Conservation (phyloP, 371 early-diverging fungal genomes). For the Polyrhizophydium stewartii region DNA sequence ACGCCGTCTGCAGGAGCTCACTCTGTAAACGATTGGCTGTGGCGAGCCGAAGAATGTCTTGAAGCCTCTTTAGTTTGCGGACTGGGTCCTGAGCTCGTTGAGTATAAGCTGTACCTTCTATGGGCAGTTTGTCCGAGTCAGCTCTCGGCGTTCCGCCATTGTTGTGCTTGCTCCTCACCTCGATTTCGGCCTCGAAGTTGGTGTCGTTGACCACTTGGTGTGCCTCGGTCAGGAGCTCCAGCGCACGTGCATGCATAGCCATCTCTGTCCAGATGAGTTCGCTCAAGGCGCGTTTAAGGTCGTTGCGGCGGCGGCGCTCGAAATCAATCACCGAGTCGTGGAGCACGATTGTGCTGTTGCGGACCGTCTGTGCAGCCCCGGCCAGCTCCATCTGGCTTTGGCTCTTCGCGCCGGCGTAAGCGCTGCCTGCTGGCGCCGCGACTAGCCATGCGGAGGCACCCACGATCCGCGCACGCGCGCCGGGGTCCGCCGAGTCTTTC, state of each 20-base stretch:
- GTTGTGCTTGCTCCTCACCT: too few relatives aligned
- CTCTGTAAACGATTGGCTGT: constrained; percentile 14
- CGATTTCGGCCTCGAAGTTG: constrained; percentile 18
- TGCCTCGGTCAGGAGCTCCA: constrained; percentile 25
- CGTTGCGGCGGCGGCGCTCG: constrained; percentile 18
- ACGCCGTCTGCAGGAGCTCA: constrained; percentile 26
- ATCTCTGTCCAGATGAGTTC: constrained; percentile 29
- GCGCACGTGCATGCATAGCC: constrained; percentile 15
- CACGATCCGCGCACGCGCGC: constrained; percentile 14
- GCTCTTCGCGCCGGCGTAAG: neutral
- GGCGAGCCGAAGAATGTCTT: too few relatives aligned
- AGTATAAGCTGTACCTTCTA: too few relatives aligned
- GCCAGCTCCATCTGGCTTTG: constrained; percentile 25
- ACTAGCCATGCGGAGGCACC: neutral
- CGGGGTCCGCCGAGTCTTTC: constrained; percentile 15
- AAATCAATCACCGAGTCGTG: constrained; percentile 17
- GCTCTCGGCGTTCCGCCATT: too few relatives aligned
- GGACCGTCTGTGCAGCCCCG: constrained; percentile 10
- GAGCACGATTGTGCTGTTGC: constrained; percentile 5
- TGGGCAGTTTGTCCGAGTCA: too few relatives aligned
- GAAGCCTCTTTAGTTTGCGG: neutral
- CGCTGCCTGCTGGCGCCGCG: neutral
- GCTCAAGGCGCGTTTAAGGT: constrained; percentile 18
- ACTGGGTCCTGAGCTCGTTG: too few relatives aligned
- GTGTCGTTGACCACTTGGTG: constrained; percentile 15